These are phyloP conservation scores for Vitis riparia DNA, from an alignment of 164 flowering plant species.

Conservation along the genomic window DNA sequence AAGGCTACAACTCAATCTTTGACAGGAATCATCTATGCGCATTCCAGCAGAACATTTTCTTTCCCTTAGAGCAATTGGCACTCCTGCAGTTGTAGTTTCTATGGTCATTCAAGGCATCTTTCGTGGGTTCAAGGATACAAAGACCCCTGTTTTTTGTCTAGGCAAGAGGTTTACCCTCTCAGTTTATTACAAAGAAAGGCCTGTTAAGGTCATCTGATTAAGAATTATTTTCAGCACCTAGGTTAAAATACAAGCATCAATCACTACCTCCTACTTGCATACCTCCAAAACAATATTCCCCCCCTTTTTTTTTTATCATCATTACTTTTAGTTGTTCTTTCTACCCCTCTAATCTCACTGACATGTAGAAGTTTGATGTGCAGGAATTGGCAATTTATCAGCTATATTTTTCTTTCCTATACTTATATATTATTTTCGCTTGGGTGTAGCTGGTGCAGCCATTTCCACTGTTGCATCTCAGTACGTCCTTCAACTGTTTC, in stretches of 20 bases:
- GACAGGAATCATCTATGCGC: constrained; percentile 81
- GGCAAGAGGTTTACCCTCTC: constrained; percentile 48
- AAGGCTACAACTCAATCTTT: constrained; percentile 6
- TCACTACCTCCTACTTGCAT: too few species aligned
- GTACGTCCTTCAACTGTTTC: constrained; percentile 44
- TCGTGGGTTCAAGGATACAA: constrained; percentile 93
- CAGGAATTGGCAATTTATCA: constrained; percentile 77
- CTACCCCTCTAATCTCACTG: background rate
- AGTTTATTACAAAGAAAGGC: too few species aligned
- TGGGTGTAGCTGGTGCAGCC: constrained; percentile 94
- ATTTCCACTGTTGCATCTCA: constrained; percentile 84
- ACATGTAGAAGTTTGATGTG: constrained; percentile 18
- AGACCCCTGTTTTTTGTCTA: constrained; percentile 79
- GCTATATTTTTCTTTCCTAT: constrained; percentile 78
- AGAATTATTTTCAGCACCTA: too few species aligned
- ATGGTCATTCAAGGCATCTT: constrained; percentile 88
- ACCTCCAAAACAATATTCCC: background rate
- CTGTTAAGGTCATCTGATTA: too few species aligned
- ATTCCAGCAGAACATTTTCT: constrained; percentile 71
- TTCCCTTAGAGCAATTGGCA: constrained; percentile 82
- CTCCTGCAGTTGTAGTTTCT: constrained; percentile 90
- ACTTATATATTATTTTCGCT: constrained; percentile 50
- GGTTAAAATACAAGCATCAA: too few species aligned
- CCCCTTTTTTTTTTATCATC: background rate
- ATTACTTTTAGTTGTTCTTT: background rate